Percentiles rank a stretch among this genome's conserved stretches.
phyloP scores from a whole-genome alignment of 1,284 basidiomycete species.

The Trichosporon ovoides region DNA sequence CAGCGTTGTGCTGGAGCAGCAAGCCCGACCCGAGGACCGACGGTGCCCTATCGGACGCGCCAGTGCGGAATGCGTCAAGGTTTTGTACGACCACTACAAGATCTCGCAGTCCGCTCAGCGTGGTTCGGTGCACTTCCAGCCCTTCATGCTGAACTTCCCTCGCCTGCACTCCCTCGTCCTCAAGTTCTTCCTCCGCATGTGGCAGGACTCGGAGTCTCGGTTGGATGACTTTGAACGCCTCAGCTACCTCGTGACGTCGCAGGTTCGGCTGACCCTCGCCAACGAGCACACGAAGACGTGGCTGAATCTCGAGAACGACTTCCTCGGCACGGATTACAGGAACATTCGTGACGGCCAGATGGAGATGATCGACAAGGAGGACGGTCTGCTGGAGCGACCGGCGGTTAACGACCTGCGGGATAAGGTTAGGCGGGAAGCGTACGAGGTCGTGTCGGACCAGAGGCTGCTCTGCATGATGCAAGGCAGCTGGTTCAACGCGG shows the following conservation, averaged over 20 bases:
- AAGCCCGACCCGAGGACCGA: constrained; percentile 67
- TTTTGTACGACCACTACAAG: constrained; percentile 66
- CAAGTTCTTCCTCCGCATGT: constrained; percentile 86
- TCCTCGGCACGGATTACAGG: constrained; percentile 78
- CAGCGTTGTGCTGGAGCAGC: constrained; percentile 79
- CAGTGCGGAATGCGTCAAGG: constrained; percentile 57
- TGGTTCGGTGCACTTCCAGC: constrained; percentile 70
- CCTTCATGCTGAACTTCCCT: constrained; percentile 82
- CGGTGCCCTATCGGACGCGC: constrained; percentile 82
- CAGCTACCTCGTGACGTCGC: constrained; percentile 74
- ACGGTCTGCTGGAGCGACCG: constrained; percentile 77
- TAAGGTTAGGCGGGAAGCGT: constrained; percentile 84
- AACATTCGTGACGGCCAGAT: constrained; percentile 85
- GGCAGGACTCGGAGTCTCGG: constrained; percentile 84
- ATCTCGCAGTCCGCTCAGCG: constrained; percentile 38
- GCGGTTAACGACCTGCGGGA: constrained; percentile 81
- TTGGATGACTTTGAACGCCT: constrained; percentile 74
- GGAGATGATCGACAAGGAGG: constrained; percentile 86
- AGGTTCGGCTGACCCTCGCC: constrained; percentile 73
- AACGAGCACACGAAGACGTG: constrained; percentile 72
- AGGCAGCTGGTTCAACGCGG: constrained; percentile 45
- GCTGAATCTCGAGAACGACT: constrained; percentile 80
- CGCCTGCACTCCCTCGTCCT: constrained; percentile 76
- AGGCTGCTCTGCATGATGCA: constrained; percentile 52
- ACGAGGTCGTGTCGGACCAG: constrained; percentile 86